Evolutionary conservation across 2,329 filamentous ascomycete species (phyloP).

Genomic region (Biscogniauxia sp.): DNA sequence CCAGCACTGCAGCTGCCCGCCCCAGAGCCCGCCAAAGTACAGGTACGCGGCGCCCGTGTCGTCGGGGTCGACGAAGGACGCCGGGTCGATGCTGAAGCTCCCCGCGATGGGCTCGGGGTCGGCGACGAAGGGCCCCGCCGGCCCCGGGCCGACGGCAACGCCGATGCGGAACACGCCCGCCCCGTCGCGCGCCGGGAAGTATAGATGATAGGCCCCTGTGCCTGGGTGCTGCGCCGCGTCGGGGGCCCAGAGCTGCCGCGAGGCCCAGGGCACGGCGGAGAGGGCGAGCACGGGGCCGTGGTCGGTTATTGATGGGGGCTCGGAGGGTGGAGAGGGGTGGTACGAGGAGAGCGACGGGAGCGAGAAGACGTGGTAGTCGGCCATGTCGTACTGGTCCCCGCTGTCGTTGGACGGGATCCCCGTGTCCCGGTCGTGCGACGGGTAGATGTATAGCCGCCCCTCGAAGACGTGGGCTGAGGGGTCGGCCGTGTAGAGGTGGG

Average conservation of each 20-base stretch:
- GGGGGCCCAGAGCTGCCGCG: conserved; percentile 78
- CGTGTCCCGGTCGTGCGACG: conserved; percentile 75
- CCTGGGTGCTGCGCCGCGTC: conserved; percentile 67
- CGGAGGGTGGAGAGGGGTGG: no score
- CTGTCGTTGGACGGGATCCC: conserved; percentile 77
- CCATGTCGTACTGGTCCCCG: conserved; percentile 83
- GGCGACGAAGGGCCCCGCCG: conserved; percentile 68
- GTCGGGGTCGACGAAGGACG: conserved; percentile 63
- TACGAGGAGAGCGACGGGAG: conserved; percentile 37
- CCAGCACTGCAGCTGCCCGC: conserved; percentile 78
- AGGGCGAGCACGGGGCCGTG: conserved; percentile 64
- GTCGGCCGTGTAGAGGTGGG: conserved; percentile 75
- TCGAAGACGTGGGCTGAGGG: conserved; percentile 80
- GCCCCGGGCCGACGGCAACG: conserved; percentile 62
- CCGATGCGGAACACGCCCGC: conserved; percentile 71
- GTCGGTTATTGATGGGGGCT: conserved; percentile 53
- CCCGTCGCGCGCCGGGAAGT: conserved; percentile 73
- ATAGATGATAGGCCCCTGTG: conserved; percentile 66
- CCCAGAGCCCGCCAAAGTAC: conserved; percentile 80
- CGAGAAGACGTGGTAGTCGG: conserved; percentile 78
- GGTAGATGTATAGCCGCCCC: conserved; percentile 73
- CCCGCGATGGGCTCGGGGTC: conserved; percentile 64
- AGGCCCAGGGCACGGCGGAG: conserved; percentile 71
- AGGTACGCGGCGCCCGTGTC: conserved; percentile 62
- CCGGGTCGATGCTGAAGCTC: conserved; percentile 75